Evolutionary conservation across 1,139 yeast genomes (phyloP).

Genomic region (Protomyces gravidus): DNA sequence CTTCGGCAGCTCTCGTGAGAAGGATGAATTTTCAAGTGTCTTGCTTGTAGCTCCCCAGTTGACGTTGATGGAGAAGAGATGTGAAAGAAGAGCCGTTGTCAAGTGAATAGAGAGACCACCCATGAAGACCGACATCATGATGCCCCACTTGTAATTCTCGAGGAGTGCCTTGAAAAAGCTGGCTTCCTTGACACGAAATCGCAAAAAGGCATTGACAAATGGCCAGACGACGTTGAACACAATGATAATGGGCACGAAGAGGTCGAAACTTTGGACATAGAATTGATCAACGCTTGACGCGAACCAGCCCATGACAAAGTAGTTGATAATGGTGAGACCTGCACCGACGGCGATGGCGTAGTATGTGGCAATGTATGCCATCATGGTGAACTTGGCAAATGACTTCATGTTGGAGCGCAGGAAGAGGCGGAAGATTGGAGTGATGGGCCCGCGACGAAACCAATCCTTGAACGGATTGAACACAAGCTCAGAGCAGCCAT

Average conservation of each 20-base stretch:
- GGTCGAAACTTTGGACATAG: conserved; percentile 31
- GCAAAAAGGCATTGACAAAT: conserved; percentile 30
- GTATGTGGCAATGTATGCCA: conserved; percentile 33
- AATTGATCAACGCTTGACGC: conserved; percentile 30
- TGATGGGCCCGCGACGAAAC: conserved; percentile 29
- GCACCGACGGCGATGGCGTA: conserved; percentile 31
- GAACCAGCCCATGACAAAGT: conserved; percentile 33
- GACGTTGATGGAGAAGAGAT: conserved; percentile 32
- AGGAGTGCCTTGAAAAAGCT: conserved; percentile 22
- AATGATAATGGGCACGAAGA: conserved; percentile 30
- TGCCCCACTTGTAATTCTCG: conserved; percentile 9
- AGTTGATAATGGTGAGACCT: conserved; percentile 29
- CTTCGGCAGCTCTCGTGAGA: conserved; percentile 32
- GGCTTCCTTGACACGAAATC: conserved; percentile 29
- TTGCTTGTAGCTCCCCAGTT: conserved; percentile 35
- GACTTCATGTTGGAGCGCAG: conserved; percentile 29
- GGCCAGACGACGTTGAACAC: conserved; percentile 32
- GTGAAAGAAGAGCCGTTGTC: conserved; percentile 31
- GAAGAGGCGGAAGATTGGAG: conserved; percentile 31
- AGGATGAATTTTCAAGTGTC: conserved; percentile 32
- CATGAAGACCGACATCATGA: conserved; percentile 31
- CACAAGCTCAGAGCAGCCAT: conserved; percentile 32
- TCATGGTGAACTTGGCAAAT: conserved; percentile 32
- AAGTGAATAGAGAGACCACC: conserved; percentile 32
- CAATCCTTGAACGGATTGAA: conserved; percentile 31